phyloP scores from a whole-genome alignment of 1,284 basidiomycete species.

The Coniferiporia weirii region DNA sequence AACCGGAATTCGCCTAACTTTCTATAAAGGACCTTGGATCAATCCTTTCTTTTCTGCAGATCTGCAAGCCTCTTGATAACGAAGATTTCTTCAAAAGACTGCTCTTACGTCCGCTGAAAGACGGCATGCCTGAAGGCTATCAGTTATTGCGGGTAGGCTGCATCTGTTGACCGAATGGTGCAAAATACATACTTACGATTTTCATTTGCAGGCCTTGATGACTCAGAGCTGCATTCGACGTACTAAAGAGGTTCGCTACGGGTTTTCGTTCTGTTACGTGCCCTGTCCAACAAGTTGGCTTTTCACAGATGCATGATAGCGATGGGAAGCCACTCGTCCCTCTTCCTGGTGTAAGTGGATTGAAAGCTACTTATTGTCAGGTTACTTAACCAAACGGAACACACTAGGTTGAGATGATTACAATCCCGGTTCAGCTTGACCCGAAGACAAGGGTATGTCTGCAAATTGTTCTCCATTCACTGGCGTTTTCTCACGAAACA shows the following conservation, averaged over 20 bases:
- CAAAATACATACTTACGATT: slow-evolving; percentile 12
- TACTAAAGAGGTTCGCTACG: slow-evolving; percentile 67
- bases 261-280: not conserved
- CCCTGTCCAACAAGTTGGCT: not conserved
- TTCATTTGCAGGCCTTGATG: slow-evolving; percentile 64
- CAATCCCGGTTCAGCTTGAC: slow-evolving; percentile 64
- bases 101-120: slow-evolving; percentile 66
- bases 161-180: not conserved
- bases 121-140: slow-evolving; percentile 58
- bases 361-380: not conserved
- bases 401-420: slow-evolving; percentile 62
- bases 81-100: slow-evolving; percentile 76
- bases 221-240: slow-evolving; percentile 77
- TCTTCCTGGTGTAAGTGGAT: slow-evolving; percentile 62
- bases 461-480: not conserved
- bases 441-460: slow-evolving; percentile 58
- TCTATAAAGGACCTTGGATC: slow-evolving; percentile 72
- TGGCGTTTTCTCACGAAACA: not conserved
- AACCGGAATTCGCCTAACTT: not conserved
- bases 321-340: slow-evolving; percentile 67
- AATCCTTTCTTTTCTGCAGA: slow-evolving; percentile 71
- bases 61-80: slow-evolving; percentile 79
- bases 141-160: slow-evolving; percentile 61
- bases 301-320: slow-evolving; percentile 70
- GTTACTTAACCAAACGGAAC: not conserved